Conservation (phyloP, 1,284 basidiomycete species). For the Meripilus lineatus region DNA sequence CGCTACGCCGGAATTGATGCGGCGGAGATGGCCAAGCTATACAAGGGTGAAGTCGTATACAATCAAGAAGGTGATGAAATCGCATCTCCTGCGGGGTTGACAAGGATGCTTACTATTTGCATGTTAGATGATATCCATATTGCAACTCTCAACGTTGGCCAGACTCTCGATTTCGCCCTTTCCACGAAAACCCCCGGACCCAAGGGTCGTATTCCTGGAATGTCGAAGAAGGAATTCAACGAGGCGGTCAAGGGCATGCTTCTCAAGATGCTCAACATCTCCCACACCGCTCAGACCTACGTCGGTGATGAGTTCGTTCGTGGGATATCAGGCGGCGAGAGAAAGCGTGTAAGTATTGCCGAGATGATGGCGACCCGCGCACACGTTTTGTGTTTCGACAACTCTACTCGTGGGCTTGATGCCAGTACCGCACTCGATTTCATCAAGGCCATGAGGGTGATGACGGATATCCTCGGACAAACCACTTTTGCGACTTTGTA, state of each 20-base stretch:
- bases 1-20: conserved; percentile 71
- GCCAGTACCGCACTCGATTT: conserved; percentile 84
- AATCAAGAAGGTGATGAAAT: conserved; percentile 60
- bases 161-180: conserved; percentile 65
- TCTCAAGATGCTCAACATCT: conserved; percentile 77
- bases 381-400: conserved; percentile 79
- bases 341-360: conserved; percentile 83
- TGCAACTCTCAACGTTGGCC: conserved; percentile 71
- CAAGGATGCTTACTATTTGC: background rate
- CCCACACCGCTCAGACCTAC: conserved; percentile 69
- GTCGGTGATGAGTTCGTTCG: conserved; percentile 84
- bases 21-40: conserved; percentile 57
- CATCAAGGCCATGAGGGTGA: conserved; percentile 64
- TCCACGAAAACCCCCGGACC: conserved; percentile 65
- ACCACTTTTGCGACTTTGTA: conserved; percentile 77
- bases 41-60: conserved; percentile 84
- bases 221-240: conserved; percentile 57
- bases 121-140: conserved; percentile 68
- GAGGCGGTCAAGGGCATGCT: conserved; percentile 55
- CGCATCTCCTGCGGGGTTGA: too few species aligned
- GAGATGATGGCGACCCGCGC: conserved; percentile 82
- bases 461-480: conserved; percentile 74
- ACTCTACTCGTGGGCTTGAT: conserved; percentile 82
- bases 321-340: conserved; percentile 83
- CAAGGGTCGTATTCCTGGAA: conserved; percentile 65